Evolutionary conservation across 1,139 yeast genomes (phyloP).

Genomic region (Candida freyschussii): DNA sequence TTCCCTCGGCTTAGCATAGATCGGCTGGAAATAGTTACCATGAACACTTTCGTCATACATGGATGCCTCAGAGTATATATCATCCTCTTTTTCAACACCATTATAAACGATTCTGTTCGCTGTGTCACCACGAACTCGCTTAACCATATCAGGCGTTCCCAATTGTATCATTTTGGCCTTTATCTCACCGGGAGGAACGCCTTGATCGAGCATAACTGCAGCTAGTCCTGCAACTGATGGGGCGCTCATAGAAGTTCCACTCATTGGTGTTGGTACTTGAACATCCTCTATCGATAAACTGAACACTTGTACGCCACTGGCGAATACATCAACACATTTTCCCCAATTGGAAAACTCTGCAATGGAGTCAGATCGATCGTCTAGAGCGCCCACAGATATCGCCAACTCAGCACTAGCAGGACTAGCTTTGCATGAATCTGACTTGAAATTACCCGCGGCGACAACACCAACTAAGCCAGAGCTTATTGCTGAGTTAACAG

Average conservation of each 20-base stretch:
- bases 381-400: conserved; percentile 83
- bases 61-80: conserved; percentile 24
- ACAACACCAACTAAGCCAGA: conserved; percentile 77
- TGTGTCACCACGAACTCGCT: conserved; percentile 35
- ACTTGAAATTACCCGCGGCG: conserved; percentile 83
- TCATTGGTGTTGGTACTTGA: conserved; percentile 32
- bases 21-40: conserved; percentile 3
- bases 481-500: conserved; percentile 63
- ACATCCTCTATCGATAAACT: conserved; percentile 27
- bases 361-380: conserved; percentile 60
- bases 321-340: conserved; percentile 73
- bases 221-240: conserved; percentile 75
- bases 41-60: conserved; percentile 9
- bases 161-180: conserved; percentile 35
- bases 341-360: conserved; percentile 84
- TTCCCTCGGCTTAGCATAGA: not conserved
- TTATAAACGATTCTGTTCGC: conserved; percentile 43
- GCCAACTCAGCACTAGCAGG: conserved; percentile 75
- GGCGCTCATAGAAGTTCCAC: conserved; percentile 89
- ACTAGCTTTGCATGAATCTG: conserved; percentile 72
- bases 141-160: conserved; percentile 33
- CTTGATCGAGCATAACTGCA: conserved; percentile 60
- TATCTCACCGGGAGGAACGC: conserved; percentile 42
- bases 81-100: conserved; percentile 32
- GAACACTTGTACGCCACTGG: conserved; percentile 67